Base-by-base conservation (phyloP, 1,139 yeast species). In the Yamadazyma epiphylla region DNA sequence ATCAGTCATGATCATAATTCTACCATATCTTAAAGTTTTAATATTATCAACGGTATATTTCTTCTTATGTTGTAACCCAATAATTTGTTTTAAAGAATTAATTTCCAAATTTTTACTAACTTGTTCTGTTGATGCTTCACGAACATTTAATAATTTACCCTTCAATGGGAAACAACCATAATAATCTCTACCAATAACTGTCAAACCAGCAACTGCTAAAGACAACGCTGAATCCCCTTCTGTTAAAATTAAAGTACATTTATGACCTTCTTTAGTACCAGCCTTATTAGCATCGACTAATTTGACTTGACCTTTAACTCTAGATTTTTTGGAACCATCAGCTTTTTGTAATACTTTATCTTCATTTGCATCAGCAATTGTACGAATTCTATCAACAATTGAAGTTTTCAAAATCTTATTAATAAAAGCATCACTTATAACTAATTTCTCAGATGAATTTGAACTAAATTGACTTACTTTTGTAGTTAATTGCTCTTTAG, bases 1-100 rank as follows among this genome's bases (percentile, higher is more conserved):
- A 84, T 94, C 99, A 4, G 99, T 88, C 98, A 94, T 94, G 51
- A 94, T 88, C 97, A 94, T 91, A 30, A 94, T 75, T 55, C 88
- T 96, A 16, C 99, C 98, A 53, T 94, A 94, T 53, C 99, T 78
- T 40, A 94, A 66, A 8, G 81, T 79, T 36, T 74, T 76, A 7
- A 85, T 70, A 45, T 79, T 83, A 22, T 79, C 80, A 0, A 56
- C 42, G 12, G 58, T 61, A 54, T 94, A 94, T 24, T 68, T 71
- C 60, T 88, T 89, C 47, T 85, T 87, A 58, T 94, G 98, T 55
- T 89, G 96, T 35, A 94, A 66, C 15, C 99, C 99, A 66, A 94
- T 83, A 47, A 94, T 94, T 55, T 89, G 91, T 53, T 94, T 94
- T 48, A 94, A 77, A 4, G 97, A 95, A 53, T 87, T 94, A 51